phyloP scores from a whole-genome alignment of 192 early-diverging fungal species.

The Rhizophagus prolifer region DNA sequence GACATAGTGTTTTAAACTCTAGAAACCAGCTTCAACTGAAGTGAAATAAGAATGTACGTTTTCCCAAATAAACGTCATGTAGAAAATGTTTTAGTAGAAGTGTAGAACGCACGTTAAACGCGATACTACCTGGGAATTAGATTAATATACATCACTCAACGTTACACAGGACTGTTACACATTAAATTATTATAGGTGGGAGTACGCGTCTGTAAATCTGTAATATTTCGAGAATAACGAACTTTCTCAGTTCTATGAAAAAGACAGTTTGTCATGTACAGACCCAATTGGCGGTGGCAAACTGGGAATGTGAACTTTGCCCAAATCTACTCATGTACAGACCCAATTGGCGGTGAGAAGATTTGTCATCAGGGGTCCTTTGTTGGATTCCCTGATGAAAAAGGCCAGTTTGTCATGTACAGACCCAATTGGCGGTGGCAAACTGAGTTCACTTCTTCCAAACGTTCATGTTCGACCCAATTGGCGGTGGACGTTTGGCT shows the following conservation, averaged over 20 bases:
- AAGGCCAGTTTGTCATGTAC: constrained; percentile 15
- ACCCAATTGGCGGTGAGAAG: constrained; percentile 18
- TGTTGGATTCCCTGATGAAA: not conserved
- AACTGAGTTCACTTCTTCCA: constrained; percentile 22
- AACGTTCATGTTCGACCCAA: not conserved
- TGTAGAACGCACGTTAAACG: no score
- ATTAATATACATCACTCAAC: no score
- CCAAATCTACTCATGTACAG: constrained; percentile 17
- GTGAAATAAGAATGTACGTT: constrained; percentile 3
- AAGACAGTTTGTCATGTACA: constrained; percentile 14
- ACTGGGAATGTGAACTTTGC: constrained; percentile 17
- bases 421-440: constrained; percentile 20
- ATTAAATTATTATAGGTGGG: no score
- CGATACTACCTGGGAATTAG: not conserved
- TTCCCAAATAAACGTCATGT: not conserved
- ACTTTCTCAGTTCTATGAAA: constrained; percentile 6
- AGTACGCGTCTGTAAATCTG: no score
- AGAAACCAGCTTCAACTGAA: constrained; percentile 11
- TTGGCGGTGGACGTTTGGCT: constrained; percentile 15
- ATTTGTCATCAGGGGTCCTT: not conserved
- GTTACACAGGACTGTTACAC: no score
- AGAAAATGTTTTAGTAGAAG: no score
- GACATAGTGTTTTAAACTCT: constrained; percentile 12
- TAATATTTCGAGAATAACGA: no score
- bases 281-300: constrained; percentile 14